Conservation (phyloP, 805 yeast species). For the Wickerhamiella australiensis region DNA sequence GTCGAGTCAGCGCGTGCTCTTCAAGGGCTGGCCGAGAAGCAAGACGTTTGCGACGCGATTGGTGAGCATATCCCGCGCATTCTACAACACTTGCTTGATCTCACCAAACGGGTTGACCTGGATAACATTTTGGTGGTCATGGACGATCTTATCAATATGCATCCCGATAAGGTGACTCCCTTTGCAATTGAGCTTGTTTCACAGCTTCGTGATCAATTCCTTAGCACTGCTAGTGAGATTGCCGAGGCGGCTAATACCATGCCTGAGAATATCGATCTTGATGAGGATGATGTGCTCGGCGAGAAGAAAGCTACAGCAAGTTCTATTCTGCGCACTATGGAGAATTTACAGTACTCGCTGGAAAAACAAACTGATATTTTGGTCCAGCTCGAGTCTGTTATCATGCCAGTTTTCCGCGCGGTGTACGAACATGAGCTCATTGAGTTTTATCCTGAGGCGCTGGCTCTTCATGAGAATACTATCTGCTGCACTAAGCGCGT, state of each 20-base stretch:
- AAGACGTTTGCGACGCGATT: conserved; percentile 56
- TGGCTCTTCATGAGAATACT: conserved; percentile 62
- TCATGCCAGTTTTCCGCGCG: conserved; percentile 55
- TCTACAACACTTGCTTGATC: conserved; percentile 62
- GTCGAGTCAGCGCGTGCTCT: conserved; percentile 76
- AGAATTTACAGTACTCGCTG: conserved; percentile 68
- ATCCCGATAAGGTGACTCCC: conserved; percentile 80
- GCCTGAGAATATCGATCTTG: conserved; percentile 26
- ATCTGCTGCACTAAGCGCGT: conserved; percentile 48
- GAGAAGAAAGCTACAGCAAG: conserved; percentile 20
- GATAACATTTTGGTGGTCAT: conserved; percentile 81
- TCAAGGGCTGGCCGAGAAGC: conserved; percentile 59
- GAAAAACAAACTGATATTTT: conserved; percentile 67
- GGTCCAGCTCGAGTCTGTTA: conserved; percentile 48
- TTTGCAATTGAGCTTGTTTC: conserved; percentile 62
- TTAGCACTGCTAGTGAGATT: conserved; percentile 56
- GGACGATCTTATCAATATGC: conserved; percentile 89
- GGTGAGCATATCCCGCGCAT: conserved; percentile 60
- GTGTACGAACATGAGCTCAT: conserved; percentile 55
- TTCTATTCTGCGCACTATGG: conserved; percentile 70
- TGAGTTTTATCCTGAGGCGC: conserved; percentile 63
- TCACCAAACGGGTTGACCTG: conserved; percentile 72
- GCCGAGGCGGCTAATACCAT: conserved; percentile 39
- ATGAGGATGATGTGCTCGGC: conserved; percentile 5
- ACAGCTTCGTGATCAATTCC: conserved; percentile 53